These are phyloP conservation scores for Zygoascus ofunaensis DNA, from an alignment of 805 yeast genomes.

Conservation along the genomic window DNA sequence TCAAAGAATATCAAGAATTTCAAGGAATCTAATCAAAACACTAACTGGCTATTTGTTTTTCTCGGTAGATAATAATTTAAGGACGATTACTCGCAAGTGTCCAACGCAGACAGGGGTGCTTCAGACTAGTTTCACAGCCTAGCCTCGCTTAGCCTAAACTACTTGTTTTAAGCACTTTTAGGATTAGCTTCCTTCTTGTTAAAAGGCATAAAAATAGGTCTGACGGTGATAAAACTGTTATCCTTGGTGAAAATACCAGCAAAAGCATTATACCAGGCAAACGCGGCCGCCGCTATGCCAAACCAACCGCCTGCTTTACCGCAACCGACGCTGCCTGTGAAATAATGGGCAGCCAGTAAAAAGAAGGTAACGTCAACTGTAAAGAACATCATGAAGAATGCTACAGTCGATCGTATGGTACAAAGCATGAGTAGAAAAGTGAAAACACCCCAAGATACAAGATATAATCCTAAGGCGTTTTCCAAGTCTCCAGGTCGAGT, in stretches of 20 bases:
- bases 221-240: conserved; percentile 49
- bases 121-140: no score
- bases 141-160: no score
- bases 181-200: no score
- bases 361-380: conserved; percentile 45
- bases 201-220: conserved; percentile 44
- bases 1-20: no score
- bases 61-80: no score
- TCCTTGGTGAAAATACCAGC: conserved; percentile 60
- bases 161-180: no score
- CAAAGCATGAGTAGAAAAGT: conserved; percentile 43
- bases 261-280: conserved; percentile 64
- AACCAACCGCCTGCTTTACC: conserved; percentile 52
- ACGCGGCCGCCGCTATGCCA: conserved; percentile 52
- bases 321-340: conserved; percentile 36
- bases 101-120: no score
- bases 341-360: conserved; percentile 45
- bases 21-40: no score
- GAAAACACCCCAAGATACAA: conserved; percentile 55
- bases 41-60: no score
- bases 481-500: conserved; percentile 29
- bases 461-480: conserved; percentile 48
- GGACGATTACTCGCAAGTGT: no score
- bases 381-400: conserved; percentile 49
- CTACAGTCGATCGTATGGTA: conserved; percentile 54